Conservation (phyloP, 2,329 filamentous ascomycete species). For the Calonectria naviculata region DNA sequence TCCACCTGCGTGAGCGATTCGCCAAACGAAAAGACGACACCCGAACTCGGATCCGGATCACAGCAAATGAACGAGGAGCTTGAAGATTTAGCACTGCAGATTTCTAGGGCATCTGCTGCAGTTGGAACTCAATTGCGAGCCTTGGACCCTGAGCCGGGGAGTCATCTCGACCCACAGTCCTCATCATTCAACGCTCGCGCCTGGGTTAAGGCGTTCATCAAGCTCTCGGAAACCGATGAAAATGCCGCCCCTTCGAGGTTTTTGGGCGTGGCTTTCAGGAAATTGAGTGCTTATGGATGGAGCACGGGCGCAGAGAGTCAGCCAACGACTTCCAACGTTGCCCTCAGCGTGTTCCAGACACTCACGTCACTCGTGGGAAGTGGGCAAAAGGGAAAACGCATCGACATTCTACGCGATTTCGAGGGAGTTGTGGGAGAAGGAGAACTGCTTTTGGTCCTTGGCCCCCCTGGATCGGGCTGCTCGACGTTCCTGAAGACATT, state of each 20-base stretch:
- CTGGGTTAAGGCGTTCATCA: slow-evolving; percentile 30
- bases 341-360: neutral
- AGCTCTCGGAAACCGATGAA: slow-evolving; percentile 25
- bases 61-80: neutral
- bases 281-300: slow-evolving; percentile 30
- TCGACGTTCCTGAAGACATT: slow-evolving; percentile 72
- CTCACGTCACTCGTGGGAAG: neutral
- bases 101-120: neutral
- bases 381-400: slow-evolving; percentile 9
- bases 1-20: neutral
- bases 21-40: neutral
- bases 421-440: slow-evolving; percentile 73
- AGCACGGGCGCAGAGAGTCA: slow-evolving; percentile 25
- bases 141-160: neutral
- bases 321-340: slow-evolving; percentile 22
- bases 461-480: slow-evolving; percentile 70
- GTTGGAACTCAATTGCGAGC: neutral
- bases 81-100: neutral
- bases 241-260: slow-evolving; percentile 15
- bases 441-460: slow-evolving; percentile 78
- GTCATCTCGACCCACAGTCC: slow-evolving; percentile 25
- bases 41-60: neutral
- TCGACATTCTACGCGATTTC: slow-evolving; percentile 67
- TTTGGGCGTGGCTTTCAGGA: slow-evolving; percentile 28
- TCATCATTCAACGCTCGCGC: slow-evolving; percentile 20